phyloP scores from a whole-genome alignment of 495 filamentous ascomycete genomes.

The Penicillium odoratum region DNA sequence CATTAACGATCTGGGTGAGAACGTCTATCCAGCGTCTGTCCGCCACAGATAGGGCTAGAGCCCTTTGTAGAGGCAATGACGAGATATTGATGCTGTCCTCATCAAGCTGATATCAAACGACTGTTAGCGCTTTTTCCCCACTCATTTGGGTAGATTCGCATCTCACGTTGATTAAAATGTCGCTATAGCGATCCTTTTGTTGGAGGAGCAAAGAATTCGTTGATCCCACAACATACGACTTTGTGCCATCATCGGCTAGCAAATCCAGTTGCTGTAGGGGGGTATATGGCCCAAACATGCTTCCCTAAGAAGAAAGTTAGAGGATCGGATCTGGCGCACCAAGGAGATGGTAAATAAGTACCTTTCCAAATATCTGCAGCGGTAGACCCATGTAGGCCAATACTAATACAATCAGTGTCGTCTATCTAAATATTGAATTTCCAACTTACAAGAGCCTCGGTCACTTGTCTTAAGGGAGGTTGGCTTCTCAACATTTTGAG shows the following conservation, averaged over 20 bases:
- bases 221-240: constrained; percentile 95
- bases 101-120: constrained; percentile 59
- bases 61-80: constrained; percentile 72
- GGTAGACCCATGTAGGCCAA: constrained; percentile 93
- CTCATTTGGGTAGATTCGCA: neutral
- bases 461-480: constrained; percentile 91
- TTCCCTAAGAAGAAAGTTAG: constrained; percentile 59
- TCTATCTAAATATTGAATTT: neutral
- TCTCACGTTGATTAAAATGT: constrained; percentile 85
- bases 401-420: constrained; percentile 50
- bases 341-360: constrained; percentile 29
- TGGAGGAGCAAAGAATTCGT: constrained; percentile 93
- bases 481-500: constrained; percentile 69
- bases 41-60: constrained; percentile 77
- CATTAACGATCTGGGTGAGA: constrained; percentile 86
- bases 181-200: constrained; percentile 95
- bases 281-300: constrained; percentile 95
- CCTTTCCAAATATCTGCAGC: constrained; percentile 93
- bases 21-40: constrained; percentile 97
- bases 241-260: constrained; percentile 90
- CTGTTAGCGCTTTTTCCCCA: neutral
- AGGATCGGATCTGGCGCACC: constrained; percentile 1
- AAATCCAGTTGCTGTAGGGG: constrained; percentile 94
- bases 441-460: constrained; percentile 66
- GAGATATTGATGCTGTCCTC: constrained; percentile 83